phyloP scores from a whole-genome alignment of 1,139 yeast species.

The Magnusiomyces tetraspermus region DNA sequence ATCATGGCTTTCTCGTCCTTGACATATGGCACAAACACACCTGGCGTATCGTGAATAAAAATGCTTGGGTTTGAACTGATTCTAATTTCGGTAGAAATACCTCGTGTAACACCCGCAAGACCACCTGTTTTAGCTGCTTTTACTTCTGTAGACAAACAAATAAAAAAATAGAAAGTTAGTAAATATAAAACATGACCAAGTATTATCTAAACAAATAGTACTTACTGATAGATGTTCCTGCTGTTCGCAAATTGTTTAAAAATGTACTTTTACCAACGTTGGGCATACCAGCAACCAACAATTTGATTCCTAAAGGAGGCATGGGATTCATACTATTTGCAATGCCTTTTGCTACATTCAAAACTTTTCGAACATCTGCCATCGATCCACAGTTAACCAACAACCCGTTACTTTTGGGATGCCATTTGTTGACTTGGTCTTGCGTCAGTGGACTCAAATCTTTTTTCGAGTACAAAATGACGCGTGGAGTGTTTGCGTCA shows the following conservation, averaged over 20 bases:
- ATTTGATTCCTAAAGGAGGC: conserved; percentile 73
- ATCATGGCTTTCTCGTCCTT: conserved; percentile 63
- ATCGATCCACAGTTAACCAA: conserved; percentile 51
- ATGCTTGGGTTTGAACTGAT: conserved; percentile 56
- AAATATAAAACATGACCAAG: conserved; percentile 5
- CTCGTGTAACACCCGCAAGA: conserved; percentile 83
- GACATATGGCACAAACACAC: conserved; percentile 75
- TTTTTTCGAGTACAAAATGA: conserved; percentile 60
- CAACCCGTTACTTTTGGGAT: conserved; percentile 45
- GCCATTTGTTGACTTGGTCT: conserved; percentile 44
- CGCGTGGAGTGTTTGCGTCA: conserved; percentile 43
- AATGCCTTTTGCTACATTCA: conserved; percentile 38
- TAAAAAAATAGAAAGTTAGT: conserved; percentile 5
- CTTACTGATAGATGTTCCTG: conserved; percentile 39
- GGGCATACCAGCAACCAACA: conserved; percentile 88
- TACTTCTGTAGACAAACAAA: conserved; percentile 28
- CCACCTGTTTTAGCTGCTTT: conserved; percentile 84
- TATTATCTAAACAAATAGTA: conserved; percentile 17
- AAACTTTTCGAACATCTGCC: conserved; percentile 43
- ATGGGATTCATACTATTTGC: conserved; percentile 35
- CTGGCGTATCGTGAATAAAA: conserved; percentile 82
- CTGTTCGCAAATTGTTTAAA: conserved; percentile 60
- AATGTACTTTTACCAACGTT: conserved; percentile 96
- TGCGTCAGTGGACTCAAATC: conserved; percentile 35
- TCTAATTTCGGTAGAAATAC: conserved; percentile 67